Conservation (phyloP, 2,329 filamentous ascomycete genomes). For the Phyllosticta capitalensis region DNA sequence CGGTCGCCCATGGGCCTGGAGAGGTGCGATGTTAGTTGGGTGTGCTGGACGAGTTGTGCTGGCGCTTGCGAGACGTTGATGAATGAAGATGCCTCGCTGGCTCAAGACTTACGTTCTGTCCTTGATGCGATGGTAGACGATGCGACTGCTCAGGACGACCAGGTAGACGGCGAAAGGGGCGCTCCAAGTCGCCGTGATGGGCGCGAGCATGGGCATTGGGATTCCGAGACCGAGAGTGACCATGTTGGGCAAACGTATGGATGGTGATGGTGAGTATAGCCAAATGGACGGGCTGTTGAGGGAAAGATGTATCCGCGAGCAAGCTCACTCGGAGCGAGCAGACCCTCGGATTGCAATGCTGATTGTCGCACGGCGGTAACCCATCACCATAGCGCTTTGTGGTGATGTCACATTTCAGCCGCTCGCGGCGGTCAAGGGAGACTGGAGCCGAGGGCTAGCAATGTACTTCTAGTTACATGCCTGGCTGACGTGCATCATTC, state of each 20-base stretch:
- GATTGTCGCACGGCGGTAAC: too few species aligned
- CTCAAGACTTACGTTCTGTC: slow-evolving; percentile 22
- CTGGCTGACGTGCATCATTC: too few species aligned
- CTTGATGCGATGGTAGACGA: slow-evolving; percentile 26
- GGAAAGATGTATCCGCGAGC: too few species aligned
- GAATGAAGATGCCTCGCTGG: neutral
- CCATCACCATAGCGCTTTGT: too few species aligned
- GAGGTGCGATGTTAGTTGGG: neutral
- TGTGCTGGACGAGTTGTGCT: neutral
- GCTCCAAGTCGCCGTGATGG: slow-evolving; percentile 31
- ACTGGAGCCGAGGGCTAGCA: too few species aligned
- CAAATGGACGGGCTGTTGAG: neutral
- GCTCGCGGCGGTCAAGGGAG: too few species aligned
- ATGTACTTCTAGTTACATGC: too few species aligned
- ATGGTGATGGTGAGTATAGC: neutral
- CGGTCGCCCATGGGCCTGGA: slow-evolving; percentile 21
- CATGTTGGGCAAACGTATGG: neutral
- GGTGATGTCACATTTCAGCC: too few species aligned
- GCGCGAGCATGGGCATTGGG: slow-evolving; percentile 23
- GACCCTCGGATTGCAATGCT: too few species aligned
- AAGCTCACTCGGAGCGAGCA: too few species aligned
- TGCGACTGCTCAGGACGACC: slow-evolving; percentile 31
- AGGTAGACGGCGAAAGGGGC: slow-evolving; percentile 35
- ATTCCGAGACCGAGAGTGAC: slow-evolving; percentile 24
- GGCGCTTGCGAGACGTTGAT: too few species aligned